Evolutionary conservation across 1,284 basidiomycete genomes (phyloP).

Genomic region (Vanrija sp.): DNA sequence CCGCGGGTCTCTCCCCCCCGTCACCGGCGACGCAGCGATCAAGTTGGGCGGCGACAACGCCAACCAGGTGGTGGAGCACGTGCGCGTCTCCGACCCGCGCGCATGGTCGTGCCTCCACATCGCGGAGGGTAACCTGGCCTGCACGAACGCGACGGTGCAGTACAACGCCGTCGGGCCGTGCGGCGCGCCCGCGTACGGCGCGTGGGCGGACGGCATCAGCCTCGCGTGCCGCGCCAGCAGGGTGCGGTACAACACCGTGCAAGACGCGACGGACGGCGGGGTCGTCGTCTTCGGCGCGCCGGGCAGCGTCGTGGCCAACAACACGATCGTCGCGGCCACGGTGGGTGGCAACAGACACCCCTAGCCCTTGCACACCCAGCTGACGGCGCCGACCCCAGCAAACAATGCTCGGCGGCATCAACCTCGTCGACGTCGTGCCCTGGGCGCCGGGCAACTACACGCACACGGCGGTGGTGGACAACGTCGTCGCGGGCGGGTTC

Average conservation of each 20-base stretch:
- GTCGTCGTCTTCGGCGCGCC: conserved; percentile 81
- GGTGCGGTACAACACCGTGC: conserved; percentile 68
- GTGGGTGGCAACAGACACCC: conserved; percentile 24
- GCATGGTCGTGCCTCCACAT: conserved; percentile 44
- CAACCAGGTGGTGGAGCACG: conserved; percentile 41
- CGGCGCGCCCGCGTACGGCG: conserved; percentile 30
- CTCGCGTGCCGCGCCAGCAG: conserved; percentile 64
- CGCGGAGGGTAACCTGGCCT: conserved; percentile 56
- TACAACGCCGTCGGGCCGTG: conserved; percentile 41
- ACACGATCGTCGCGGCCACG: conserved; percentile 56
- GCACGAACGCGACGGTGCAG: conserved; percentile 52
- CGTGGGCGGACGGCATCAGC: conserved; percentile 83
- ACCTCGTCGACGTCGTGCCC: conserved; percentile 69
- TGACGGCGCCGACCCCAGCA: no score
- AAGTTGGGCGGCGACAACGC: conserved; percentile 47
- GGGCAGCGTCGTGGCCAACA: conserved; percentile 67
- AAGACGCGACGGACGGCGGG: conserved; percentile 64
- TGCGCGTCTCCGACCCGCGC: conserved; percentile 39
- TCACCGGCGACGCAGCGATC: conserved; percentile 9
- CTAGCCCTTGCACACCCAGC: no score
- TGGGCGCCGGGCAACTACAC: conserved; percentile 66
- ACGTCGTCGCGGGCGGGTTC: conserved; percentile 55
- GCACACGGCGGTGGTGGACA: conserved; percentile 65
- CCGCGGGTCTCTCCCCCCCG: no score
- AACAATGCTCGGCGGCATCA: conserved; percentile 70